Percentiles rank a stretch among this genome's conserved stretches.
Evolutionary conservation across 805 yeast genomes (phyloP).

Genomic region (Candida andamanensis): DNA sequence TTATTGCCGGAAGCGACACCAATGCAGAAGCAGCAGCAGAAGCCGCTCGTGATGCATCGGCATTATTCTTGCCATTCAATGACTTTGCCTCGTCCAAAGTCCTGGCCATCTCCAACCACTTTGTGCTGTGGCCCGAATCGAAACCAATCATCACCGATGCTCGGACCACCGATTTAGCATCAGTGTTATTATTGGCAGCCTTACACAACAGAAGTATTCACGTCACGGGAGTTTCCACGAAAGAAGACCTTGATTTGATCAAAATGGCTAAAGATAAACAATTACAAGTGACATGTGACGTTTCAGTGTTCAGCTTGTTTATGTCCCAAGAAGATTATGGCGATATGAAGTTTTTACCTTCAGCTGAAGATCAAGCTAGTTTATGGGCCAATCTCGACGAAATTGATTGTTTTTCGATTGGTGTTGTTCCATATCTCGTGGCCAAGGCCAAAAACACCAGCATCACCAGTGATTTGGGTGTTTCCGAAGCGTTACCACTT

Average conservation of each 20-base stretch:
- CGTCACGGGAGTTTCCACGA: constrained; percentile 77
- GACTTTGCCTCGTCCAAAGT: constrained; percentile 65
- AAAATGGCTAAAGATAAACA: constrained; percentile 80
- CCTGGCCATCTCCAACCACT: constrained; percentile 72
- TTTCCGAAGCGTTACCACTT: constrained; percentile 76
- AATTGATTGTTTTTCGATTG: constrained; percentile 85
- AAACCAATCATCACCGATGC: constrained; percentile 93
- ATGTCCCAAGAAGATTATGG: constrained; percentile 68
- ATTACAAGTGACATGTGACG: constrained; percentile 84
- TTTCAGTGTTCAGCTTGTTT: constrained; percentile 73
- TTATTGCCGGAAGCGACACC: constrained; percentile 74
- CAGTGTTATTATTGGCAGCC: constrained; percentile 82
- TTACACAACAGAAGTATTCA: constrained; percentile 81
- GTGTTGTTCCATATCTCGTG: constrained; percentile 67
- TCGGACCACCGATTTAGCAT: constrained; percentile 86
- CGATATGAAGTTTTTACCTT: constrained; percentile 69
- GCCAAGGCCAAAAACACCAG: constrained; percentile 61
- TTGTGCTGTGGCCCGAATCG: constrained; percentile 75
- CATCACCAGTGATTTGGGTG: constrained; percentile 68
- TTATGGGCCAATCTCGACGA: constrained; percentile 71
- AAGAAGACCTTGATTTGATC: constrained; percentile 78
- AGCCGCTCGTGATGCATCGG: constrained; percentile 64
- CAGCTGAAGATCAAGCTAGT: constrained; percentile 72
- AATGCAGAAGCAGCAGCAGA: constrained; percentile 60
- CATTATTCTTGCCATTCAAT: constrained; percentile 77